Base-by-base conservation (phyloP, 495 filamentous ascomycete genomes). In the Neohortaea acidophila region DNA sequence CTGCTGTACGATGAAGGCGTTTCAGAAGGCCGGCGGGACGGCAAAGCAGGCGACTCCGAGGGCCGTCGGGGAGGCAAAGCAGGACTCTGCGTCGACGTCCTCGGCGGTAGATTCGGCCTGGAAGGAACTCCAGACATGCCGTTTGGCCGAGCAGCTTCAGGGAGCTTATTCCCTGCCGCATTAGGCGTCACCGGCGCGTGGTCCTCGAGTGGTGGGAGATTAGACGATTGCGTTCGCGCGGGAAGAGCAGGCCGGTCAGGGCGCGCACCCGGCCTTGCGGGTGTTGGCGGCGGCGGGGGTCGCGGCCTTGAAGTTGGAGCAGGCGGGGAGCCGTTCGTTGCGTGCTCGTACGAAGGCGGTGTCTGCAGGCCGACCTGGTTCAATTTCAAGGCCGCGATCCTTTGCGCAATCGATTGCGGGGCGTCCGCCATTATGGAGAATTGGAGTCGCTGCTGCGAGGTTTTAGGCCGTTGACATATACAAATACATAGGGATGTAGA, bases 341-440 rank as follows among this genome's bases (percentile, higher is more conserved):
- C 37, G 36, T 54, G 47, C 10, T 51, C 48, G 36, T 51, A 56
- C 38, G 21, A 50, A 41, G 47, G 54, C 36, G 47, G 52, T 29
- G 57, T 48, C 22, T 43, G 47, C 14, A 61, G 58, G 20, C 68
- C 66, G 30, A 72, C 56, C 42, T 78, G 65, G 24, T 67, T 60
- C 37, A 69, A 60, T 44, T 76, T 75, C 30, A 78, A 54, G 17
- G 67, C 62, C 30, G 69, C 69, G 41, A 79, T 76, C 33, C 73
- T 69, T 33, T 66, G 58, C 49, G 68, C 63, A 38, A 78, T 71
- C 4, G 72, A 73, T 21, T 59, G 49, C 15, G 63, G 49, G n/a
- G n/a, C n/a, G n/a, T n/a, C n/a, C n/a, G n/a, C n/a, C n/a, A n/a
- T n/a, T n/a, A n/a, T n/a, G n/a, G n/a, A n/a, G n/a, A n/a, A n/a